phyloP scores from a whole-genome alignment of 257 asterid genomes.

The Solanum stenotomum region DNA sequence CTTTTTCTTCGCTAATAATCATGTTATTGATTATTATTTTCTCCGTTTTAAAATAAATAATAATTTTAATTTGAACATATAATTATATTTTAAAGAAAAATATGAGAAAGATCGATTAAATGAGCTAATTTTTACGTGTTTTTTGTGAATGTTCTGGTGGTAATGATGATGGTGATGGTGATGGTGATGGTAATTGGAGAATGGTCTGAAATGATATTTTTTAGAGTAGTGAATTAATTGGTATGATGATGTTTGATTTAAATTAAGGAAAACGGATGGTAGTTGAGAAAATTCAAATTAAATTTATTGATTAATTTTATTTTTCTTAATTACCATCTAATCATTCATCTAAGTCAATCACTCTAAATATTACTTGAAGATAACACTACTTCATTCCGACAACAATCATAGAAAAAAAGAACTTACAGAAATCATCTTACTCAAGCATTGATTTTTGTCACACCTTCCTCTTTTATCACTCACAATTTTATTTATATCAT shows the following conservation, averaged over 20 bases:
- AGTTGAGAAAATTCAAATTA: too few species aligned
- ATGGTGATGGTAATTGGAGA: too few species aligned
- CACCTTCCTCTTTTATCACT: background rate
- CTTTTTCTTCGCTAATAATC: background rate
- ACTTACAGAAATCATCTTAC: background rate
- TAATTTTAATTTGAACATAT: background rate
- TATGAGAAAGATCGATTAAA: background rate
- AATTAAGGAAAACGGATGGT: background rate
- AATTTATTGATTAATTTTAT: too few species aligned
- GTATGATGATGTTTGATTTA: too few species aligned
- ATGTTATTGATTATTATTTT: background rate
- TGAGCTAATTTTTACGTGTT: too few species aligned
- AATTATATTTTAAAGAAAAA: background rate
- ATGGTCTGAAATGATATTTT: too few species aligned
- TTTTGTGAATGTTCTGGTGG: fast-evolving
- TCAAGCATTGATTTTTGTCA: background rate
- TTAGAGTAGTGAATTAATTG: too few species aligned
- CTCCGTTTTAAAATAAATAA: background rate
- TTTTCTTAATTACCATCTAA: too few species aligned
- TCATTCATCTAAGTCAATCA: background rate
- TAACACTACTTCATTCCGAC: background rate
- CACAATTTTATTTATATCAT: too few species aligned
- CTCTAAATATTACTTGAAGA: background rate
- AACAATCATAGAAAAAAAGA: too few species aligned
- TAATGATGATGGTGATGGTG: too few species aligned